Evolutionary conservation across 805 yeast species (phyloP), one percentile per base, ranked within the genome.

Genomic region (Ogataea dorogensis): DNA sequence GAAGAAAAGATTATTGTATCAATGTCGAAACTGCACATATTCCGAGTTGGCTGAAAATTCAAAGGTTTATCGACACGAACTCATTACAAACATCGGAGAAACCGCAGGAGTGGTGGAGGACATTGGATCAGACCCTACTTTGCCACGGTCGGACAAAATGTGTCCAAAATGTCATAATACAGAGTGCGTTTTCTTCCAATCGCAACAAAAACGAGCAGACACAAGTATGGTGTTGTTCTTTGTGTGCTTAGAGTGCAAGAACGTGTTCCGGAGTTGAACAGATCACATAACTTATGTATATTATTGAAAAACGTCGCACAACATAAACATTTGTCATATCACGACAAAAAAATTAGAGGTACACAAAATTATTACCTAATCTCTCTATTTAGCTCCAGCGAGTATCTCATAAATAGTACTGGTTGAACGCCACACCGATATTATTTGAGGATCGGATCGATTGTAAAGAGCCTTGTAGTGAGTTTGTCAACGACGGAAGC

Each of bases 51-150:
- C 98, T 0, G 88, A 81, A 38, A 77, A 84, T 49, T 81, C 96
- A 20, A 76, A 83, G 57, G 95, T 93, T 24, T 87, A 86, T 61
- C 73, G 97, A 49, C 95, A 93, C 61, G 98, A 93, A 65, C 73
- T 91, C 64, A 83, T 87, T 48, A 78, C 97, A 10, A 83, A 85
- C 53, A 86, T 91, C 47, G 96, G 86, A 56, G 97, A 86, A 58
- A 91, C 96, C 2, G 98, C 98, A 1, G 98, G 98, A 52, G 95
- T 86, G 36, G 95, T 93, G 24, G 89, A 86, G 58, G 98, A 91
- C 61, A 85, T 93, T 48, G 97, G 96, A 1, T 71, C 81, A 16
- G 99, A 93, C 63, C 98, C 98, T n/a, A 93, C 98, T 2, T 79
- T 93, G 56, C 99, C 99, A 37, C 73, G 97, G 47, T 84, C 96